Percentiles rank a stretch among this genome's conserved stretches.
Conservation (phyloP, 441 rosid species). For the Codiaeum variegatum region DNA sequence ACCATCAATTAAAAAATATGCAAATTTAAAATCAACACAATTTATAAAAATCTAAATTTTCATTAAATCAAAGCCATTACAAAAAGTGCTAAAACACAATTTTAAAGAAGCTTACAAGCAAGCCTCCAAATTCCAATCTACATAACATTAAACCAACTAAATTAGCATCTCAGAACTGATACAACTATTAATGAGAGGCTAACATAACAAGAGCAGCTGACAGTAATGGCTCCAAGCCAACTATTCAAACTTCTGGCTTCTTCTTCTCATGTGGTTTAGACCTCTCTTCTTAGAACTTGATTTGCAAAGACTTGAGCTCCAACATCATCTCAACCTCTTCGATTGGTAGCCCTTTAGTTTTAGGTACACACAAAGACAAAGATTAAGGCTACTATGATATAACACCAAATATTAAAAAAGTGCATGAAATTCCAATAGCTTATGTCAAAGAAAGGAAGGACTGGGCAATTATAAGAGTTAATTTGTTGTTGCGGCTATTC, state of each 20-base stretch:
- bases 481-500: conserved; percentile 78
- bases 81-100: too few species aligned
- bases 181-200: too few species aligned
- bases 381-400: conserved; percentile 49
- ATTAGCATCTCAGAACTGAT: too few species aligned
- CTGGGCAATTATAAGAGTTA: conserved; percentile 69
- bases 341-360: conserved; percentile 72
- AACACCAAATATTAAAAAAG: conserved; percentile 59
- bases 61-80: too few species aligned
- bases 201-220: too few species aligned
- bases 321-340: conserved; percentile 76
- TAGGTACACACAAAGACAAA: conserved; percentile 67
- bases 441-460: conserved; percentile 53
- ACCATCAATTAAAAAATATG: too few species aligned
- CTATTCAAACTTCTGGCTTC: conserved; percentile 31
- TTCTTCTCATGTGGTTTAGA: conserved; percentile 27
- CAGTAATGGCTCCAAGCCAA: too few species aligned
- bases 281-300: conserved; percentile 53
- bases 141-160: too few species aligned
- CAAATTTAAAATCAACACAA: too few species aligned
- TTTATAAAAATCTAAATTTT: too few species aligned
- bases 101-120: too few species aligned
- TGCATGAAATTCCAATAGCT: conserved; percentile 68
- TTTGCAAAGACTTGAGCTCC: conserved; percentile 45
- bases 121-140: too few species aligned